Evolutionary conservation across 179 eudicot genomes (phyloP).

Genomic region (Drosera spatulata): DNA sequence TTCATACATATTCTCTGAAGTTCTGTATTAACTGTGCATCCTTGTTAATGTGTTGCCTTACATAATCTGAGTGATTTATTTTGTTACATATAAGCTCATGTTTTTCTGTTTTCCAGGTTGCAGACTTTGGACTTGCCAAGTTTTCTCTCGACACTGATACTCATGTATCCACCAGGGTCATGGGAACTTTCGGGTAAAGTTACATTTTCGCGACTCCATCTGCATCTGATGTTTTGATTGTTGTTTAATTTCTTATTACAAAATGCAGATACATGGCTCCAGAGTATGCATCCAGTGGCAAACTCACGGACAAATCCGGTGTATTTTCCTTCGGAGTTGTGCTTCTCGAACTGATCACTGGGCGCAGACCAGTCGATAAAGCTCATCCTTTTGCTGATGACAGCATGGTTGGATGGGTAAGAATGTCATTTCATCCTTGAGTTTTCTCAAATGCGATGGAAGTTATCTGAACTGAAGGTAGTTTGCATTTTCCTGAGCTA

Average conservation of each 20-base stretch:
- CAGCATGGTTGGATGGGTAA: conserved; percentile 83
- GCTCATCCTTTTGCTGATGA: conserved; percentile 60
- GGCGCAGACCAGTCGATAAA: conserved; percentile 79
- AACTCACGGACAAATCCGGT: conserved; percentile 77
- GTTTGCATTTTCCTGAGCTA: not conserved
- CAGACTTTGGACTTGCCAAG: conserved; percentile 88
- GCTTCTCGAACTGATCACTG: conserved; percentile 77
- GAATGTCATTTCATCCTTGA: not conserved
- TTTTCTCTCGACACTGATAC: conserved; percentile 62
- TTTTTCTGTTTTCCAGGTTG: conserved; percentile 38
- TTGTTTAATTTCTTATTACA: conserved; percentile 5
- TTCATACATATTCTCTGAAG: no score
- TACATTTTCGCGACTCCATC: not conserved
- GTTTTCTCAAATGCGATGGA: not conserved
- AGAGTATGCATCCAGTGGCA: conserved; percentile 81
- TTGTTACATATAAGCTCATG: no score
- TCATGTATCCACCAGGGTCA: conserved; percentile 80
- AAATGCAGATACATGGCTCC: conserved; percentile 79
- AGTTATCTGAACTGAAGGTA: not conserved
- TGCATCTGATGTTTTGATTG: not conserved
- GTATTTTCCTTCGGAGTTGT: conserved; percentile 81
- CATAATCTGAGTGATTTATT: no score
- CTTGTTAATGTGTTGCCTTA: no score
- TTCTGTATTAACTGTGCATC: no score
- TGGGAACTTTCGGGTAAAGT: conserved; percentile 89